Percentiles rank a stretch among this genome's conserved stretches.
phyloP scores from a whole-genome alignment of 2,329 filamentous ascomycete genomes.

The Neonectria neomacrospora region DNA sequence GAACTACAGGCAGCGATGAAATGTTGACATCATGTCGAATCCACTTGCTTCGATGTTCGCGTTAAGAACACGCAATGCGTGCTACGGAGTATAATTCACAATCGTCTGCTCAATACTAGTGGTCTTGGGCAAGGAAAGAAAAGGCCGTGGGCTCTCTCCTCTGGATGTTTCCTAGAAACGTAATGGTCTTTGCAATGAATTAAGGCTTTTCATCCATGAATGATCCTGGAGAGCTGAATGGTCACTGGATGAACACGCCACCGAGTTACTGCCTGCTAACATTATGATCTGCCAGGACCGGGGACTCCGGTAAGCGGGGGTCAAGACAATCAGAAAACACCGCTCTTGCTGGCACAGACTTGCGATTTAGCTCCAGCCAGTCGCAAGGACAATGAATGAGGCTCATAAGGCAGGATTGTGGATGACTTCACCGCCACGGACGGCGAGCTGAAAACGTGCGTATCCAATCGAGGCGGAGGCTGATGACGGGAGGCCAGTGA shows the following conservation, averaged over 20 bases:
- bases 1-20: neutral
- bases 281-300: neutral
- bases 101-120: too few species aligned
- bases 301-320: neutral
- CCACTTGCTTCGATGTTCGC: too few species aligned
- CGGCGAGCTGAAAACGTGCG: slow-evolving; percentile 10
- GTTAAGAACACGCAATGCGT: too few species aligned
- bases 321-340: neutral
- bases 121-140: too few species aligned
- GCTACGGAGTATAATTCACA: too few species aligned
- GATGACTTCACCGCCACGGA: slow-evolving; percentile 22
- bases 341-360: neutral
- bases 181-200: neutral
- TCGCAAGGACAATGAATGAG: slow-evolving; percentile 3
- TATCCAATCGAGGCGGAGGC: neutral
- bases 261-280: neutral
- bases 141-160: too few species aligned
- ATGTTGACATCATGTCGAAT: too few species aligned
- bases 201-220: neutral
- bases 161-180: too few species aligned
- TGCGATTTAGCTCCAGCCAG: neutral
- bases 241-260: neutral
- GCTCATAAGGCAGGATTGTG: slow-evolving; percentile 2
- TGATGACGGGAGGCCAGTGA: neutral
- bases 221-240: too few species aligned